Conservation (phyloP, 306 rosid species). For the Cajanus cajan region DNA sequence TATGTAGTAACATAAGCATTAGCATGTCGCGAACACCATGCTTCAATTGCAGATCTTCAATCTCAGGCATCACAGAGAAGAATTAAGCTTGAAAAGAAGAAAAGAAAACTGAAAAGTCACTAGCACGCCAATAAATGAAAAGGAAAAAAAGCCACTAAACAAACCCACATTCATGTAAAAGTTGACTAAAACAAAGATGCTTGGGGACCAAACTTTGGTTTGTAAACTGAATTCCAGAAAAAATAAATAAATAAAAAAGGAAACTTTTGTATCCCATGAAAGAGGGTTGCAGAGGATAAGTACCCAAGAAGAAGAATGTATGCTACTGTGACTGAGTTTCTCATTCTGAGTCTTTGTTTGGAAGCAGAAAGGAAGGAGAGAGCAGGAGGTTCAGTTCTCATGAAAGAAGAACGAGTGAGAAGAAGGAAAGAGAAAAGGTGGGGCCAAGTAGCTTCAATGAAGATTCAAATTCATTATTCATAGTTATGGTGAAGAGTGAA, state of each 20-base stretch:
- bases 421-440: slow-evolving; percentile 6
- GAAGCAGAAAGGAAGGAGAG: not conserved
- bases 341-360: not conserved
- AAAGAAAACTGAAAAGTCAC: not conserved
- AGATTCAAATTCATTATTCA: not conserved
- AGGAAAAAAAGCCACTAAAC: not conserved
- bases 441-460: not conserved
- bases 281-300: slow-evolving; percentile 16
- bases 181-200: not conserved
- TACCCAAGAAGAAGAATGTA: not conserved
- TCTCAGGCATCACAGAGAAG: not conserved
- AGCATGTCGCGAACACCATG: not conserved
- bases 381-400: no score
- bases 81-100: not conserved
- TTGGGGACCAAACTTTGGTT: not conserved
- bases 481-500: not conserved
- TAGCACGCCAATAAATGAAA: slow-evolving; percentile 3
- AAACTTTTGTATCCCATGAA: not conserved
- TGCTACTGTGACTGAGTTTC: not conserved
- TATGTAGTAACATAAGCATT: not conserved
- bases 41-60: slow-evolving; percentile 22
- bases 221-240: not conserved
- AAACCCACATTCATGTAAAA: not conserved
- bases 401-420: not conserved
- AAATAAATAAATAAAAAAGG: not conserved